Evolutionary conservation across 352 stramenopile species (phyloP).

Genomic region (Globisporangium orthogonon): DNA sequence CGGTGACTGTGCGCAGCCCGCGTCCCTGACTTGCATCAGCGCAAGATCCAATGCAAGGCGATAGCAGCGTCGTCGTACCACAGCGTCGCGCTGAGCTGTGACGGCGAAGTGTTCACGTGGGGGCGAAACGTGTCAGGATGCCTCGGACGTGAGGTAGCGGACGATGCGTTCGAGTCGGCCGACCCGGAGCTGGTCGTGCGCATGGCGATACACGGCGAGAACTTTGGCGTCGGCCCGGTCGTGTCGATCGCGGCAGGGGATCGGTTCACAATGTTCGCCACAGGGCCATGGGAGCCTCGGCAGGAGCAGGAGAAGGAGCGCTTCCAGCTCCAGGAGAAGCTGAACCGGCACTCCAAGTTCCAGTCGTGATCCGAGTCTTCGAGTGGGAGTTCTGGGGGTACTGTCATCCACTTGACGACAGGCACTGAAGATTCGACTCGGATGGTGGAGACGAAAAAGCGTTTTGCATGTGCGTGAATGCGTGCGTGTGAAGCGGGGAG

Average conservation of each 20-base stretch:
- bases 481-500: not conserved
- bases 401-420: not conserved
- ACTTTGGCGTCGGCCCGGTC: constrained; percentile 39
- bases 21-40: constrained; percentile 43
- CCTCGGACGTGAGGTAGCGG: constrained; percentile 30
- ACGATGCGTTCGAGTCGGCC: constrained; percentile 20
- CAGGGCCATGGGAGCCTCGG: constrained; percentile 31
- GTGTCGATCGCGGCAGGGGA: constrained; percentile 48
- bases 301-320: constrained; percentile 24
- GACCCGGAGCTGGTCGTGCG: constrained; percentile 48
- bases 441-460: too few relatives aligned
- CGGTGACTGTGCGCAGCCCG: constrained; percentile 23
- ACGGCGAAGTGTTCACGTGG: constrained; percentile 72
- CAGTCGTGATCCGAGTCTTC: constrained; percentile 1
- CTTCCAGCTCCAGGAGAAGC: constrained; percentile 35
- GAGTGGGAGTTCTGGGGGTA: not conserved
- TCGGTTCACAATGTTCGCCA: constrained; percentile 55
- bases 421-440: not conserved
- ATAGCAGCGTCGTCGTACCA: constrained; percentile 56
- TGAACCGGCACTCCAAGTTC: constrained; percentile 38
- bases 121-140: constrained; percentile 49
- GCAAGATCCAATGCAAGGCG: constrained; percentile 35
- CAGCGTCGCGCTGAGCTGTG: constrained; percentile 37
- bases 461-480: too few relatives aligned
- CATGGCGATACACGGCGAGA: constrained; percentile 12